These are phyloP conservation scores for Alternaria rosae DNA, from an alignment of 2,329 filamentous ascomycete genomes.

Conservation along the genomic window DNA sequence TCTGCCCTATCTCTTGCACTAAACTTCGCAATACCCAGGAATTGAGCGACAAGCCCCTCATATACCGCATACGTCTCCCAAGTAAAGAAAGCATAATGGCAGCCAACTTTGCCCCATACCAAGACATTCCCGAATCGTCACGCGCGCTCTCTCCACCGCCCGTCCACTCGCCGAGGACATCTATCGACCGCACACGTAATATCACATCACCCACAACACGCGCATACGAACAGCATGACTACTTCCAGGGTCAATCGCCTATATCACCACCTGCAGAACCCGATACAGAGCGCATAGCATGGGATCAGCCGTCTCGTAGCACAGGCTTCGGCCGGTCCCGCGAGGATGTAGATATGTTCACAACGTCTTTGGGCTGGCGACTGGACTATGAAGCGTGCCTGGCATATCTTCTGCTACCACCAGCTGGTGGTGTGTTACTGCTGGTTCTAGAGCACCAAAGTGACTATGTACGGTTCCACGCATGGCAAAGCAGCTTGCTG, in stretches of 20 bases:
- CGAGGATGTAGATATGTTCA: slow-evolving; percentile 78
- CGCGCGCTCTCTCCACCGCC: slow-evolving; percentile 78
- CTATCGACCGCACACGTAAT: slow-evolving; percentile 43
- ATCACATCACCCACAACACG: slow-evolving; percentile 44
- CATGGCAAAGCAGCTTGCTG: slow-evolving; percentile 89
- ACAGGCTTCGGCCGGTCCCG: slow-evolving; percentile 51
- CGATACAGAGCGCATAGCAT: slow-evolving; percentile 40
- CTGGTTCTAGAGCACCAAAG: slow-evolving; percentile 91
- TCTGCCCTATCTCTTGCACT: slow-evolving; percentile 18
- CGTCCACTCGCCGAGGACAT: slow-evolving; percentile 49
- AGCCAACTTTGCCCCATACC: slow-evolving; percentile 88
- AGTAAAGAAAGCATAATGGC: slow-evolving; percentile 25
- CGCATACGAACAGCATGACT: slow-evolving; percentile 52
- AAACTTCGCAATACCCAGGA: not conserved
- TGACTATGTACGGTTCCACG: slow-evolving; percentile 97
- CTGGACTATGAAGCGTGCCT: slow-evolving; percentile 90
- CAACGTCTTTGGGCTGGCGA: slow-evolving; percentile 85
- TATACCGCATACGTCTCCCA: not conserved
- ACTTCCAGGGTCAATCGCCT: slow-evolving; percentile 33
- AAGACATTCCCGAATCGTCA: slow-evolving; percentile 86
- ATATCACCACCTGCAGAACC: slow-evolving; percentile 5
- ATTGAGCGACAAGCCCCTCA: not conserved
- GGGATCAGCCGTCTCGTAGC: slow-evolving; percentile 25
- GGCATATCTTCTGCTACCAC: slow-evolving; percentile 86
- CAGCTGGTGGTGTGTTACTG: slow-evolving; percentile 82